Evolutionary conservation across 2,329 filamentous ascomycete species (phyloP), one percentile per base, ranked within the genome.

Genomic region (Colletotrichum orbiculare): DNA sequence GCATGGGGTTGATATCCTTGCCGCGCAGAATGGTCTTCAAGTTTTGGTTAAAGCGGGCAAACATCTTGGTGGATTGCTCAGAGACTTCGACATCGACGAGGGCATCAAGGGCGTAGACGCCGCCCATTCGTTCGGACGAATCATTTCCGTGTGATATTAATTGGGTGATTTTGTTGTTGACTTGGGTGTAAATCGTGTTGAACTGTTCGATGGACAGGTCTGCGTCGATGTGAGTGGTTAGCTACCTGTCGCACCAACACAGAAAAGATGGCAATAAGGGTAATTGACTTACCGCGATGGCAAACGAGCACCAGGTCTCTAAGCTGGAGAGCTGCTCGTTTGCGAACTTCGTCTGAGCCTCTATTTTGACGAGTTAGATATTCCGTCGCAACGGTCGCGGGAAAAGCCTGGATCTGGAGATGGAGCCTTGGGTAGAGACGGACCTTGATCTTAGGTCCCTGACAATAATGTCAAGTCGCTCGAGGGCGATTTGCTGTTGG

Each of bases 1-100:
- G 89, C 90, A 99, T 95, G 25, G 96, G 93, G 59, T 89, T 89
- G 69, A 93, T 92, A 73, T 99, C 96, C 75, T 94, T 97, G 68
- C 95, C 95, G 72, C 94, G 89, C 71, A 99, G 85, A 43, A 97
- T 91, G 52, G 89, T 91, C 71, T 94, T 92, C 65, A 99, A 87
- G 73, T 95, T 96, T 69, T 93, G 93, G 49, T 93, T 93, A 75
- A 98, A 99, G 60, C 96, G 89, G 37, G 95, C 97, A 64, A 96
- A 97, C 63, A 66, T 66, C 79, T 98, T 98, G 73, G 93, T 89
- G 41, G 93, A 93, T 33, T 92, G 89, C 79, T 99, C 96, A 71
- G 97, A 93, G 64, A 94, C 95, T 72, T 97, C 95, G 76, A 98
- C 97, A 76, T 97, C 94, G 77, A 98, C 95, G 59, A 99, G 88